Evolutionary conservation across 164 flowering plant species (phyloP).

Genomic region (Cinnamomum chago): DNA sequence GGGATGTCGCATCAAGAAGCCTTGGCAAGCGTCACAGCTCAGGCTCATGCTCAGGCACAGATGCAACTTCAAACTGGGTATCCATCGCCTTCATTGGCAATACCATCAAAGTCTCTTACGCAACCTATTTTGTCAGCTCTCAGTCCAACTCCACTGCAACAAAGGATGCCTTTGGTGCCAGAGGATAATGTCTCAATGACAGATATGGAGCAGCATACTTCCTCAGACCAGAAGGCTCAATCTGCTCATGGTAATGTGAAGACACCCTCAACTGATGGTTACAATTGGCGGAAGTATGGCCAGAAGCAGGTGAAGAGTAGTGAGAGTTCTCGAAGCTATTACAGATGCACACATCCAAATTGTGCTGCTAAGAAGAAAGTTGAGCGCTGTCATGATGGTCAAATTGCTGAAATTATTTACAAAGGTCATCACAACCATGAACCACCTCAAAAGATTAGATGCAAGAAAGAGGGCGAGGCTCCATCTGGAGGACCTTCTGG

Average conservation of each 20-base stretch:
- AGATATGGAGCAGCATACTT: conserved; percentile 23
- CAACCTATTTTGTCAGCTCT: conserved; percentile 32
- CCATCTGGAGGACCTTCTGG: conserved; percentile 24
- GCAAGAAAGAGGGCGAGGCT: conserved; percentile 31
- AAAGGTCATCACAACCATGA: conserved; percentile 80
- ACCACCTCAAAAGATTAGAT: conserved; percentile 53
- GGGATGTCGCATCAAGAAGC: conserved; percentile 32
- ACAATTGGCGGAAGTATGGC: conserved; percentile 93
- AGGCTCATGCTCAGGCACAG: conserved; percentile 14
- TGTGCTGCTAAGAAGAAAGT: conserved; percentile 77
- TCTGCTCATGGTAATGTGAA: conserved; percentile 24
- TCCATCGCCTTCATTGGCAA: conserved; percentile 29
- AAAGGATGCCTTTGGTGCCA: conserved; percentile 11
- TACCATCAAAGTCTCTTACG: conserved; percentile 37
- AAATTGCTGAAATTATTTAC: conserved; percentile 52
- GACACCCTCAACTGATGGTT: conserved; percentile 61
- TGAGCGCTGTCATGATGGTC: conserved; percentile 52
- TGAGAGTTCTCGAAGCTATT: conserved; percentile 77
- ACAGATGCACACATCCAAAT: conserved; percentile 59
- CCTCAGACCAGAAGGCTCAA: conserved; percentile 16
- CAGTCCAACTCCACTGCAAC: conserved; percentile 28
- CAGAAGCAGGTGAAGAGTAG: conserved; percentile 86
- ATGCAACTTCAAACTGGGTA: conserved; percentile 23
- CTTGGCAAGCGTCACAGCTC: conserved; percentile 26
- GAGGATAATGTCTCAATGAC: conserved; percentile 14